Percentiles rank a stretch among this genome's conserved stretches.
phyloP scores from a whole-genome alignment of 345 rosid genomes.

The Citrus glauca region DNA sequence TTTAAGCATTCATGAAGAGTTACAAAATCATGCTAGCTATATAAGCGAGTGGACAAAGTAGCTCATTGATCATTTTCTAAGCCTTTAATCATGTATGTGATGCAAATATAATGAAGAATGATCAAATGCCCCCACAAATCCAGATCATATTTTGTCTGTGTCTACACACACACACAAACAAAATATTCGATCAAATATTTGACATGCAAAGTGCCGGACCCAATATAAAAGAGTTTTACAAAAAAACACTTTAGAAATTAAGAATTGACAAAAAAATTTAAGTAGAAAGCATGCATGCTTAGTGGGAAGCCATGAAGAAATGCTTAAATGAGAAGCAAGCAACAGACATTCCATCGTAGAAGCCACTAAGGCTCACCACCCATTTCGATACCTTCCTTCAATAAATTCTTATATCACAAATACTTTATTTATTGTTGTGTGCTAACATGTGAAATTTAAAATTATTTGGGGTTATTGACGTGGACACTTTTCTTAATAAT shows the following conservation, averaged over 20 bases:
- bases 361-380: conserved; percentile 3
- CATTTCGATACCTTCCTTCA: neutral
- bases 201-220: neutral
- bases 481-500: neutral
- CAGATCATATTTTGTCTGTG: no score
- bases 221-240: neutral
- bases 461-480: neutral
- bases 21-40: no score
- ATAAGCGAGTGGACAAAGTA: no score
- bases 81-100: no score
- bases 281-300: neutral
- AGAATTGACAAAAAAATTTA: neutral
- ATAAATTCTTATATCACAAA: neutral
- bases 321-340: conserved; percentile 13
- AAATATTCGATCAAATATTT: neutral
- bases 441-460: neutral
- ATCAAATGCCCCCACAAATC: no score
- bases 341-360: conserved; percentile 33
- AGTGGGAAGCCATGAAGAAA: conserved; percentile 21
- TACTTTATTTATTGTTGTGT: neutral
- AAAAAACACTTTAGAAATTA: neutral
- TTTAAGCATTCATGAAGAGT: no score
- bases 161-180: no score
- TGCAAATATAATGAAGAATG: no score
- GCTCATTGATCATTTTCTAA: no score